These are phyloP conservation scores for Penicillium sp. DNA, from an alignment of 2,329 filamentous ascomycete genomes.

Conservation along the genomic window DNA sequence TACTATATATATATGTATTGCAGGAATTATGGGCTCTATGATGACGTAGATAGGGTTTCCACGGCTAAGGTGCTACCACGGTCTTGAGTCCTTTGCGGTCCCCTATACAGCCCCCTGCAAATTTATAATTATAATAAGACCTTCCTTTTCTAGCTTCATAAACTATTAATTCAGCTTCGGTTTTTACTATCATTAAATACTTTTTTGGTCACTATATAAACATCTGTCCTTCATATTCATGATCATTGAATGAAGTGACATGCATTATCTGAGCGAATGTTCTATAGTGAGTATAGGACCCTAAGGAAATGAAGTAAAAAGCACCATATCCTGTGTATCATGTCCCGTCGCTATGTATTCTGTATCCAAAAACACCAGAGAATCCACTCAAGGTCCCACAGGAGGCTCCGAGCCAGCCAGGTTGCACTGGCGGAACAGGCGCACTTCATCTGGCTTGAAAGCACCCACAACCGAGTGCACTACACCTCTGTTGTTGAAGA, in stretches of 20 bases:
- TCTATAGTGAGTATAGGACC: background rate
- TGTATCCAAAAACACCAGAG: background rate
- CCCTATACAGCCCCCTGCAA: too few relatives aligned
- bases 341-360: background rate
- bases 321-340: background rate
- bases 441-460: slow-evolving; percentile 69
- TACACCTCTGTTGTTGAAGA: slow-evolving; percentile 76
- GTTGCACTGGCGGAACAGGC: slow-evolving; percentile 77
- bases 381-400: slow-evolving; percentile 11
- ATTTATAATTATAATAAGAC: too few relatives aligned
- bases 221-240: background rate
- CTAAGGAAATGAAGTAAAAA: background rate
- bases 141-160: too few relatives aligned
- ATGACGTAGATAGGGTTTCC: too few relatives aligned
- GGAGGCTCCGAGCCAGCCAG: slow-evolving; percentile 52
- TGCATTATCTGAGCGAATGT: background rate
- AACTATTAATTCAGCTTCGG: too few relatives aligned
- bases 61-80: too few relatives aligned
- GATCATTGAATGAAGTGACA: background rate
- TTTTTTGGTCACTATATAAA: too few relatives aligned
- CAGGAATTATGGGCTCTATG: too few relatives aligned
- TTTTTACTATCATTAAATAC: too few relatives aligned
- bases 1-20: too few relatives aligned
- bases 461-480: slow-evolving; percentile 73
- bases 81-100: too few relatives aligned